phyloP scores from a whole-genome alignment of 108 stramenopile species.

The Hondaea fermentalgiana region DNA sequence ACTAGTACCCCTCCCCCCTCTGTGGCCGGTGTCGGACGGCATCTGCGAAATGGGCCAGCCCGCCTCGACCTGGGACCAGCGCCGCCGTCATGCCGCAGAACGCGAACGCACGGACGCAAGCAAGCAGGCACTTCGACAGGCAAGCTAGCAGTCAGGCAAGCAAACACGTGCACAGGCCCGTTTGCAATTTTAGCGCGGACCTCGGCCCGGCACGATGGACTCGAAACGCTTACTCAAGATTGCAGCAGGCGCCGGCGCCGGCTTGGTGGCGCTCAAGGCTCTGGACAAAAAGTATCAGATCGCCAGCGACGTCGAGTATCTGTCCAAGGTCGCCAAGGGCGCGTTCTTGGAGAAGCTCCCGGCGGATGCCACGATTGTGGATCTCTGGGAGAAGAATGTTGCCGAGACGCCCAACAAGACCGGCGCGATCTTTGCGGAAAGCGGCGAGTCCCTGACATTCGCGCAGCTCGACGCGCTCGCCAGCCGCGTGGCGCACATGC shows the following conservation, averaged over 20 bases:
- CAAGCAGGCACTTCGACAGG: no score
- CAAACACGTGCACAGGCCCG: no score
- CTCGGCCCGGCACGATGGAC: not conserved
- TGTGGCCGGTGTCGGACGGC: no score
- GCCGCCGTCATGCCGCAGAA: no score
- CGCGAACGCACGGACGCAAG: no score
- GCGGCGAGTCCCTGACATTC: not conserved
- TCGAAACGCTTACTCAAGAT: not conserved
- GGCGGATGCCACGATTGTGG: not conserved
- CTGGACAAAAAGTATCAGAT: not conserved
- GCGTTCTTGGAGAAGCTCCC: not conserved
- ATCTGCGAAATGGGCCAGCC: no score
- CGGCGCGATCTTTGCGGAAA: not conserved
- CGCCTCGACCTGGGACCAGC: no score
- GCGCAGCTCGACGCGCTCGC: not conserved
- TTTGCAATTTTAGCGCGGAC: no score
- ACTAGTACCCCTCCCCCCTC: no score
- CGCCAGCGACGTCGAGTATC: not conserved
- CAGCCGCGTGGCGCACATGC: not conserved
- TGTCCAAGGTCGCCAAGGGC: not conserved
- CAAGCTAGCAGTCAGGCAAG: no score
- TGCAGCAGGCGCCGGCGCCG: not conserved
- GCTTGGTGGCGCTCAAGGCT: not conserved
- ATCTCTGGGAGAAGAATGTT: not conserved
- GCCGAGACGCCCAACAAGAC: not conserved